Percentiles rank a stretch among this genome's conserved stretches.
Evolutionary conservation across 23 red algal genomes (phyloP).

Genomic region (Gracilaria domingensis): DNA sequence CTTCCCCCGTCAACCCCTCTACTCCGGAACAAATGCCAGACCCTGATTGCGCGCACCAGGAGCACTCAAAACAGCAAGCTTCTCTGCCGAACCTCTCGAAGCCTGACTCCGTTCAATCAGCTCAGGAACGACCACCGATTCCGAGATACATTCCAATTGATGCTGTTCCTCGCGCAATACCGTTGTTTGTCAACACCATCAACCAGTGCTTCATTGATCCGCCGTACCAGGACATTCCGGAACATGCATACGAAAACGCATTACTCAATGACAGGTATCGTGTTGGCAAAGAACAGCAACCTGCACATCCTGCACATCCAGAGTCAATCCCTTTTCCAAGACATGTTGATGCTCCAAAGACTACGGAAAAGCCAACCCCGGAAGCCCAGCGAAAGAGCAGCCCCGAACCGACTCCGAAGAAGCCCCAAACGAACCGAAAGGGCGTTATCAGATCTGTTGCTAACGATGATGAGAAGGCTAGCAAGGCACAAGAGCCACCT

Average conservation of each 20-base stretch:
- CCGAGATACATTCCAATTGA: conserved; percentile 37
- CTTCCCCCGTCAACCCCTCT: conserved; percentile 1
- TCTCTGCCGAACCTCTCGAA: not conserved
- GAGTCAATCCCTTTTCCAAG: not conserved
- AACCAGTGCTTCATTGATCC: conserved; percentile 67
- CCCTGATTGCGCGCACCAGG: not conserved
- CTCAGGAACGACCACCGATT: not conserved
- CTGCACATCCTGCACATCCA: not conserved
- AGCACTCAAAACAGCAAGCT: not conserved
- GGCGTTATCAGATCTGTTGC: not conserved
- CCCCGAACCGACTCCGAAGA: not conserved
- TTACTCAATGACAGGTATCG: conserved; percentile 23
- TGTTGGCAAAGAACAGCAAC: not conserved
- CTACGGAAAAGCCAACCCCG: not conserved
- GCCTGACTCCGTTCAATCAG: not conserved
- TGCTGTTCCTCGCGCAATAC: conserved; percentile 55
- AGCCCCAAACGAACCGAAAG: not conserved
- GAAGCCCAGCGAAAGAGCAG: not conserved
- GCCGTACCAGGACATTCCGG: conserved; percentile 55
- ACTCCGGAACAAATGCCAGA: not conserved
- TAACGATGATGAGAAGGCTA: not conserved
- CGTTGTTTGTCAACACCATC: conserved; percentile 76
- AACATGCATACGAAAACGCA: conserved; percentile 43
- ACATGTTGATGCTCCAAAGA: not conserved
- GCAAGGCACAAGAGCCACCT: not conserved